Evolutionary conservation across 2,329 filamentous ascomycete species (phyloP).

Genomic region (Madurella fahalii): DNA sequence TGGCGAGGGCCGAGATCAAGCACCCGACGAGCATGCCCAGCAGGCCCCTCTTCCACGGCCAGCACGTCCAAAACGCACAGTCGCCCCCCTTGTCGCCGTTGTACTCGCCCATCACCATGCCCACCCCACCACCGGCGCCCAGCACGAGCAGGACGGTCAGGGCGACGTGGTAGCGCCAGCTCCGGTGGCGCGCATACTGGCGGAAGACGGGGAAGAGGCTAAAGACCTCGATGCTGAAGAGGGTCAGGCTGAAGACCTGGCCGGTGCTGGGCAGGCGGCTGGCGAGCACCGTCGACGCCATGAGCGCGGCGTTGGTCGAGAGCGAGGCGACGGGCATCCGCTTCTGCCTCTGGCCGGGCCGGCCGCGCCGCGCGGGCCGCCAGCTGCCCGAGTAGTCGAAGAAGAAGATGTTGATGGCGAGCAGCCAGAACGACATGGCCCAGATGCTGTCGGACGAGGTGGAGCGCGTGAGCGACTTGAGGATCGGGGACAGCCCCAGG

Average conservation of each 20-base stretch:
- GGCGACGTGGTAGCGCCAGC: constrained; percentile 73
- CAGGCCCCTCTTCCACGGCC: constrained; percentile 54
- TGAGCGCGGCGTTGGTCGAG: constrained; percentile 92
- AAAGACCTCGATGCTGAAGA: constrained; percentile 97
- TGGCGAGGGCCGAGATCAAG: constrained; percentile 69
- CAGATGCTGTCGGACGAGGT: constrained; percentile 94
- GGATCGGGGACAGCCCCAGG: constrained; percentile 86
- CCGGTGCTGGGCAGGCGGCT: constrained; percentile 84
- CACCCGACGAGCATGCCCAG: constrained; percentile 73
- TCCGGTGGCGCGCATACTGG: constrained; percentile 77
- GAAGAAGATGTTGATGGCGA: constrained; percentile 94
- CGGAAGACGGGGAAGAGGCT: constrained; percentile 96
- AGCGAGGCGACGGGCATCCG: constrained; percentile 62
- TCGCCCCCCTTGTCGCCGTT: neutral
- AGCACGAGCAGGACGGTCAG: constrained; percentile 74
- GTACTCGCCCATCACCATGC: constrained; percentile 50
- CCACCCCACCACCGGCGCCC: constrained; percentile 75
- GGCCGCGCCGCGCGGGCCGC: neutral
- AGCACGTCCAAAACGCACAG: constrained; percentile 30
- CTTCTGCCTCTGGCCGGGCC: constrained; percentile 34
- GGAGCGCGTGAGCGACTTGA: constrained; percentile 91
- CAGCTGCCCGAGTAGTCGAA: constrained; percentile 83
- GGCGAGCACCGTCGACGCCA: constrained; percentile 92
- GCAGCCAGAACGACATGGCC: constrained; percentile 90
- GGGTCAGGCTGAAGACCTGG: constrained; percentile 88